Base-by-base conservation (phyloP, 2,329 filamentous ascomycete genomes). In the Chrysoporthe cubensis region DNA sequence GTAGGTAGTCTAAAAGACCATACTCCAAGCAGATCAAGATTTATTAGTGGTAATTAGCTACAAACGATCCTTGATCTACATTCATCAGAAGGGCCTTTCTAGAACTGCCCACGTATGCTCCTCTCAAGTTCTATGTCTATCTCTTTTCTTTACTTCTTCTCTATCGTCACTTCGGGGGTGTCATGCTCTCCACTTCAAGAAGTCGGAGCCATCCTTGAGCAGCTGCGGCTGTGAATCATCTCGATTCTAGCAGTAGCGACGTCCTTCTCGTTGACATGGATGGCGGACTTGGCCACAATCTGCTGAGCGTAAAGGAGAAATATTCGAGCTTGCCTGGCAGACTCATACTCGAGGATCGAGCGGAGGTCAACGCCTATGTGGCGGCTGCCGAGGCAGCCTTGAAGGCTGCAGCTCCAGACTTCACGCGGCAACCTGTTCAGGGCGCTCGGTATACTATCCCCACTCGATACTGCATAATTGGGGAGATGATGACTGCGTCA, bases 321-420 rank as follows among this genome's bases (percentile, higher is more conserved):
- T 66, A 66, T 40, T 61, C 65, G 21, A 42, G 18, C 5, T 58
- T 34, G n/a, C 34, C 46, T 3, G 71, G 71, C 16, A 67, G 48
- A 37, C 73, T 81, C 0, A 72, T 82, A 1, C 69, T 82, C 37
- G 77, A 81, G 58, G 80, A 81, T 67, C 74, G 78, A 1, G 78
- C 78, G 1, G 76, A 79, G 43, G 74, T 79, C 1, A 75, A 81
- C 59, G 74, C 76, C 32, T 64, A 79, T 0, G 70, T 83, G 5
- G 76, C 75, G 43, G 80, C 78, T 4, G 81, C 81, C 0, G 76
- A 76, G 7, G 75, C 73, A 26, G 26, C 2, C 2, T 26, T 26
- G 26, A 26, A 26, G 26, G 26, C 26, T 2, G 26, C 26, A 26
- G 26, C 26, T 26, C 26, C 26, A 26, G 26, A 26, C 26, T 26